phyloP scores from a whole-genome alignment of 2,329 filamentous ascomycete species.

The Chaetomiaceae sp. region DNA sequence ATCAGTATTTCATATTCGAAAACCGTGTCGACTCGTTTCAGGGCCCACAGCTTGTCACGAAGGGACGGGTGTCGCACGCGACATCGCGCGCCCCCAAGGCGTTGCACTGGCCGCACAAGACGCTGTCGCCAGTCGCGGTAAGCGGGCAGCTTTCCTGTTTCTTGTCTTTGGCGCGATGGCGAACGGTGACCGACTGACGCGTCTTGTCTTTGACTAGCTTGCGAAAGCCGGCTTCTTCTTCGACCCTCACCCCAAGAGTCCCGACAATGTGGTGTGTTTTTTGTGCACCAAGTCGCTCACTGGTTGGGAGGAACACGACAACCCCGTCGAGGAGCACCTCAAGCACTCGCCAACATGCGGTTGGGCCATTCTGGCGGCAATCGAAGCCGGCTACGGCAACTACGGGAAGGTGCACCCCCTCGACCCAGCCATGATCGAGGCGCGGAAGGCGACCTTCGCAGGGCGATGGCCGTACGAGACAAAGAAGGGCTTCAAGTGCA shows the following conservation, averaged over 20 bases:
- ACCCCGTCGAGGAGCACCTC: conserved; percentile 77
- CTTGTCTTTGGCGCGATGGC: too few relatives aligned
- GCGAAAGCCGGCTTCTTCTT: conserved; percentile 90
- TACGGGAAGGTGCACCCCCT: conserved; percentile 68
- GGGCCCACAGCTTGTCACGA: conserved; percentile 52
- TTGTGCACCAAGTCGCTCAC: conserved; percentile 77
- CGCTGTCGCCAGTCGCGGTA: conserved; percentile 60
- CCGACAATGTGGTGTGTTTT: conserved; percentile 88
- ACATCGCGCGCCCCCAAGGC: conserved; percentile 52
- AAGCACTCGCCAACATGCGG: conserved; percentile 77
- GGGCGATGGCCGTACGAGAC: conserved; percentile 81
- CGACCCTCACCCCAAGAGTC: conserved; percentile 64
- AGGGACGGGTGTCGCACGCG: conserved; percentile 61
- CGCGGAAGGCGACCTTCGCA: conserved; percentile 77
- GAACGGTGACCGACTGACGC: conserved; percentile 27
- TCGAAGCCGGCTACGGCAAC: conserved; percentile 55
- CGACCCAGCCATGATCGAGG: conserved; percentile 63
- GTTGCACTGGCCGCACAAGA: conserved; percentile 72
- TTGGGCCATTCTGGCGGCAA: conserved; percentile 70
- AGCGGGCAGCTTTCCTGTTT: conserved; percentile 23
- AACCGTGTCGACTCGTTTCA: conserved; percentile 78
- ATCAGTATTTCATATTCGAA: conserved; percentile 46
- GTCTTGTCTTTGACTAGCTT: conserved; percentile 59
- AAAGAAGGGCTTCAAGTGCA: conserved; percentile 85
- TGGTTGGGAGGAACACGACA: conserved; percentile 85